Base-by-base conservation (phyloP, 2,329 filamentous ascomycete genomes). In the Tolypocladium cylindrosporum region DNA sequence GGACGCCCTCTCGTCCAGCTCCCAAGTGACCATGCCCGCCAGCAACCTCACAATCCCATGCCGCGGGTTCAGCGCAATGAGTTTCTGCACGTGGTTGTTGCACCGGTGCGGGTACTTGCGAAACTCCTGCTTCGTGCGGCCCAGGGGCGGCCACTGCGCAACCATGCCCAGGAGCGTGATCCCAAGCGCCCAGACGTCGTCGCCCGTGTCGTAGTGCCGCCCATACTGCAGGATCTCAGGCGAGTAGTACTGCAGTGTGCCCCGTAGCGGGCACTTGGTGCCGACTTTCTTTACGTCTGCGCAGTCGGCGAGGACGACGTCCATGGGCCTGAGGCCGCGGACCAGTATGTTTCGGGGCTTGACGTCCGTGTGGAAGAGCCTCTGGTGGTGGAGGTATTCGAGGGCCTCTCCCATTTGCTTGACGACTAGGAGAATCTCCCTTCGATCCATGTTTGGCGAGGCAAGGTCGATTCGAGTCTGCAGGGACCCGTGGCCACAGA, bases 131-230 rank as follows among this genome's bases (percentile, higher is more conserved):
- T 62, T 59, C 2, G 57, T 58, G 5, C 55, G 55, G 7, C 36
- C 21, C 31, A 65, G 57, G 40, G 16, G 52, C 14, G 69, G 70
- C 63, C 57, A 63, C 59, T 70, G 70, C 10, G 56, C 62, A 55
- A 70, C 60, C 68, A 71, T 68, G 1, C 62, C 65, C 14, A 72
- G 62, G 24, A 69, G 51, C 3, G 68, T 65, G 19, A 72, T 59
- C 0, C 70, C 70, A 8, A 72, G 59, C 5, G 70, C 70, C 70
- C 70, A 72, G 5, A 72, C 63, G n/a, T 72, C 70, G 42, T 72
- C 70, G 8, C 61, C 62, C 14, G 60, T 59, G 0, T 69, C 69
- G 5, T 39, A 43, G 43, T 69, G 64, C 19, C 57, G 53, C 7
- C 57, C 45, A 11, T 57, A 19, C 21, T 56, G 58, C 34, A 61